Percentiles rank a stretch among this genome's conserved stretches.
Evolutionary conservation across 1,284 basidiomycete species (phyloP).

Genomic region (Microbotryomycetes sp.): DNA sequence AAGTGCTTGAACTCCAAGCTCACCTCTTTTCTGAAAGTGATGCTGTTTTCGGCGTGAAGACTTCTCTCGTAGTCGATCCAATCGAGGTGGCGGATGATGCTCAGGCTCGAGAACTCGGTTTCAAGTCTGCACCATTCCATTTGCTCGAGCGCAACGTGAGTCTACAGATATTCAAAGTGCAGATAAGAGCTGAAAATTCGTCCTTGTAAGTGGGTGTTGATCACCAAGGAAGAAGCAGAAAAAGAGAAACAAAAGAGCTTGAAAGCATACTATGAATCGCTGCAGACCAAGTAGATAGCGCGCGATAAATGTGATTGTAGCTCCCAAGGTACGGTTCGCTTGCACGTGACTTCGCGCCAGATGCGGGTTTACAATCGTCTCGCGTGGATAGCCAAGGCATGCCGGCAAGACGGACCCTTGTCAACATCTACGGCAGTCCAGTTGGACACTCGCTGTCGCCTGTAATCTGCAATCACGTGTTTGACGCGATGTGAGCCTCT

Average conservation of each 20-base stretch:
- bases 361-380: neutral
- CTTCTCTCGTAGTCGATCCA: constrained; percentile 29
- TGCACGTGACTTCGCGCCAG: too few relatives aligned
- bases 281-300: neutral
- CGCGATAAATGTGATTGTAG: neutral
- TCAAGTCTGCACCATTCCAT: constrained; percentile 53
- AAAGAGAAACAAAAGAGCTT: constrained; percentile 27
- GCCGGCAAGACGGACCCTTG: neutral
- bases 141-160: constrained; percentile 57
- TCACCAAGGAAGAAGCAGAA: constrained; percentile 28
- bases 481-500: neutral
- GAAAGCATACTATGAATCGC: constrained; percentile 22
- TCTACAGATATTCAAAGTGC: constrained; percentile 36
- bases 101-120: constrained; percentile 55
- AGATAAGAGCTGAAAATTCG: constrained; percentile 1
- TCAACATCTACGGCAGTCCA: neutral
- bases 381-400: neutral
- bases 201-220: neutral
- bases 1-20: too few relatives aligned
- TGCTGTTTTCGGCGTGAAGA: constrained; percentile 64
- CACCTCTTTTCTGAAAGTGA: constrained; percentile 7
- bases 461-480: neutral
- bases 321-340: too few relatives aligned
- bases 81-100: constrained; percentile 45
- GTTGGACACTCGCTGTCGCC: neutral